phyloP scores from a whole-genome alignment of 805 yeast genomes.

The Naumovozyma dairenensis region DNA sequence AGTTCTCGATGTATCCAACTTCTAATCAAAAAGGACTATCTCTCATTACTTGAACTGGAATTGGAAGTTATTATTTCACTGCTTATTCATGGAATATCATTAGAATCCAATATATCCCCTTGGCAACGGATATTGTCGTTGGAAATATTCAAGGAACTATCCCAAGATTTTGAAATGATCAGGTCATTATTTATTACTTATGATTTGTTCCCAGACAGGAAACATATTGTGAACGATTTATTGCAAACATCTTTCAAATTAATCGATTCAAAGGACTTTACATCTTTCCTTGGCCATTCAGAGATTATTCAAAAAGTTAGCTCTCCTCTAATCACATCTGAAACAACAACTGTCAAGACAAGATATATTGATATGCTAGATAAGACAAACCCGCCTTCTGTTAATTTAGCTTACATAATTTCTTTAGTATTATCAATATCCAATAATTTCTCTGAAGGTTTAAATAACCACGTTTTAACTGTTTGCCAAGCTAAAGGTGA shows the following conservation, averaged over 20 bases:
- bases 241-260: conserved; percentile 35
- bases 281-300: conserved; percentile 28
- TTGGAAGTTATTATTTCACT: conserved; percentile 72
- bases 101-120: conserved; percentile 40
- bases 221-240: conserved; percentile 50
- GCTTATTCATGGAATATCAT: conserved; percentile 60
- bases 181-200: conserved; percentile 47
- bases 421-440: conserved; percentile 47
- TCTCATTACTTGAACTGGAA: conserved; percentile 59
- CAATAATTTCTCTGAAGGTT: conserved; percentile 54
- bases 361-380: conserved; percentile 69
- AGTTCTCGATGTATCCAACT: conserved; percentile 62
- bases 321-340: conserved; percentile 32
- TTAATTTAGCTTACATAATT: conserved; percentile 52
- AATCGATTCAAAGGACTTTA: conserved; percentile 23
- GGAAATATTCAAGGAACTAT: conserved; percentile 58
- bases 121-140: conserved; percentile 73
- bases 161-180: conserved; percentile 45
- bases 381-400: conserved; percentile 64
- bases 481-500: conserved; percentile 39
- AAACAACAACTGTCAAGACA: conserved; percentile 39
- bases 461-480: conserved; percentile 24
- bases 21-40: conserved; percentile 47
- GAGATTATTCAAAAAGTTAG: conserved; percentile 26
- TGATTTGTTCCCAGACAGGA: conserved; percentile 48